phyloP scores from a whole-genome alignment of 257 asterid genomes.

The Euphrasia confusa region DNA sequence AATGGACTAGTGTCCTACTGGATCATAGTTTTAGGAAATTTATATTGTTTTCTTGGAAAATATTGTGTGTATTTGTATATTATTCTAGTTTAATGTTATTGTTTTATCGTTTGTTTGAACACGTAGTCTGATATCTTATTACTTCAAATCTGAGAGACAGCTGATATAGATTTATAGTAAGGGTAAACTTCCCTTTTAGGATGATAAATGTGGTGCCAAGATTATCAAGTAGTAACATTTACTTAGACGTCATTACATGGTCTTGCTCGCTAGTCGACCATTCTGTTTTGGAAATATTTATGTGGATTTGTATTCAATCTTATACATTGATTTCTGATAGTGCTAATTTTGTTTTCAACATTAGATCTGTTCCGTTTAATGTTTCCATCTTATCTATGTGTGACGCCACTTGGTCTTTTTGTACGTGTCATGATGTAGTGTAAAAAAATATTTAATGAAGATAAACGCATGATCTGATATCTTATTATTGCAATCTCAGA shows the following conservation, averaged over 20 bases:
- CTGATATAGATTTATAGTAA: slow-evolving; percentile 33
- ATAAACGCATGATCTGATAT: slow-evolving; percentile 24
- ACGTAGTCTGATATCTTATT: slow-evolving; percentile 26
- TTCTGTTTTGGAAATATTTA: not conserved
- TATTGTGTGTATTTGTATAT: slow-evolving; percentile 13
- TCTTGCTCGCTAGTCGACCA: not conserved
- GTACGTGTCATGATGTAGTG: slow-evolving; percentile 3
- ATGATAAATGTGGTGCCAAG: slow-evolving; percentile 37
- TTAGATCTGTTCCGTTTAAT: not conserved
- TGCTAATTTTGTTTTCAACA: not conserved
- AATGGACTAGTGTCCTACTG: not conserved
- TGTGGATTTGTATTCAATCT: not conserved
- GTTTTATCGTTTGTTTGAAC: slow-evolving; percentile 10
- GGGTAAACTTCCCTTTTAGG: slow-evolving; percentile 35
- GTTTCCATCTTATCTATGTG: not conserved
- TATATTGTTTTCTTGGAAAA: slow-evolving; percentile 13
- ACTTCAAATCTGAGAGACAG: slow-evolving; percentile 41
- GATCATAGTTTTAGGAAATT: slow-evolving; percentile 19
- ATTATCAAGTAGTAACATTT: slow-evolving; percentile 29
- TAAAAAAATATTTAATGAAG: not conserved
- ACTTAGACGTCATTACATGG: slow-evolving; percentile 23
- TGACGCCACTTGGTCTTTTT: not conserved
- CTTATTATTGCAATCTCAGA: slow-evolving; percentile 42
- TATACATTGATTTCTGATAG: not conserved
- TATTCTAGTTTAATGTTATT: slow-evolving; percentile 17